Evolutionary conservation across 441 rosid species (phyloP).

Genomic region (Breynia disticha): DNA sequence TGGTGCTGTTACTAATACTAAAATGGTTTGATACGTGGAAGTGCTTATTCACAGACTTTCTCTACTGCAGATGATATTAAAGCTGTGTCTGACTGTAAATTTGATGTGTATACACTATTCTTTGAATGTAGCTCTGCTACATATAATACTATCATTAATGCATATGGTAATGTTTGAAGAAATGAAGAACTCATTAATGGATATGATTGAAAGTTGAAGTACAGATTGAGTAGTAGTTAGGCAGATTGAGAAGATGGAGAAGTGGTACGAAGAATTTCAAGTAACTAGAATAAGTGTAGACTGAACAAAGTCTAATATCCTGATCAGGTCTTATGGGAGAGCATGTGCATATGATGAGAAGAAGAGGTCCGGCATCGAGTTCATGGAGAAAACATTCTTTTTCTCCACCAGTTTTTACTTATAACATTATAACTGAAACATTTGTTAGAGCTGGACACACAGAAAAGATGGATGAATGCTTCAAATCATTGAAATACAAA

Average conservation of each 20-base stretch:
- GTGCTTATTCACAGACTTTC: slow-evolving; percentile 64
- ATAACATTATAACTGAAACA: slow-evolving; percentile 51
- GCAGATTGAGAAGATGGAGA: slow-evolving; percentile 51
- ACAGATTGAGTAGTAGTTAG: no score
- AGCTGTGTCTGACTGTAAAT: slow-evolving; percentile 52
- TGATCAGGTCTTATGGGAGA: slow-evolving; percentile 60
- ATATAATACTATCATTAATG: slow-evolving; percentile 55
- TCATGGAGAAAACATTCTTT: slow-evolving; percentile 64
- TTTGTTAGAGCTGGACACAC: slow-evolving; percentile 58
- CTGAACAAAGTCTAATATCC: slow-evolving; percentile 52
- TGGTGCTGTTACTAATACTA: no score
- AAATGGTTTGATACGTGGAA: slow-evolving; percentile 21
- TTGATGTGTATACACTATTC: slow-evolving; percentile 64
- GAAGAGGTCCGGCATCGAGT: slow-evolving; percentile 51
- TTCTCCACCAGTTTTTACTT: slow-evolving; percentile 40
- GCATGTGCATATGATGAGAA: slow-evolving; percentile 45
- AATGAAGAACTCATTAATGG: slow-evolving; percentile 52
- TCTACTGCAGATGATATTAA: slow-evolving; percentile 56
- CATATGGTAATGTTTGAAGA: slow-evolving; percentile 69
- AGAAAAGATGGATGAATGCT: slow-evolving; percentile 56
- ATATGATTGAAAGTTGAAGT: slow-evolving; percentile 58
- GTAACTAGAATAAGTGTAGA: slow-evolving; percentile 63
- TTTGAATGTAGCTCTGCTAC: slow-evolving; percentile 47
- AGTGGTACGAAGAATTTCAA: slow-evolving; percentile 62
- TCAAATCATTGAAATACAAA: slow-evolving; percentile 56